Evolutionary conservation across 441 rosid genomes (phyloP).

Genomic region (Euphorbia schlechtendalii): DNA sequence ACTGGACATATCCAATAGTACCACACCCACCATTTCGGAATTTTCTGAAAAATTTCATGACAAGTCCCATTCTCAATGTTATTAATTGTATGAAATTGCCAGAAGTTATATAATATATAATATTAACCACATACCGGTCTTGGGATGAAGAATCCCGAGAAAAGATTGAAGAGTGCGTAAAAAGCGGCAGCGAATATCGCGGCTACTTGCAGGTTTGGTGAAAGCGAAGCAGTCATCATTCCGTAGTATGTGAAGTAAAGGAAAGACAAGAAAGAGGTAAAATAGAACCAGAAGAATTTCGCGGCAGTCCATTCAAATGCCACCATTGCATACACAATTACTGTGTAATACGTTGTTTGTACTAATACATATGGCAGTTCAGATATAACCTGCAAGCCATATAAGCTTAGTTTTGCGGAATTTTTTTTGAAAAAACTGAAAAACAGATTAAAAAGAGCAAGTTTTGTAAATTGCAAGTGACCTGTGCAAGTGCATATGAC

Average conservation of each 20-base stretch:
- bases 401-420: too few relatives aligned
- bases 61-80: not conserved
- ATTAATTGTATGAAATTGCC: not conserved
- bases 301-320: slow-evolving; percentile 69
- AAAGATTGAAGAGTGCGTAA: slow-evolving; percentile 78
- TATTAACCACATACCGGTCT: slow-evolving; percentile 51
- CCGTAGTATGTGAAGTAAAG: slow-evolving; percentile 97
- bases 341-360: slow-evolving; percentile 60
- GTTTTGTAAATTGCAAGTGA: too few relatives aligned
- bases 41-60: slow-evolving; percentile 40
- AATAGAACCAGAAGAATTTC: slow-evolving; percentile 91
- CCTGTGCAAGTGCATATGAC: slow-evolving; percentile 93
- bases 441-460: too few relatives aligned
- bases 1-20: slow-evolving; percentile 82
- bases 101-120: not conserved
- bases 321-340: slow-evolving; percentile 78
- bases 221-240: slow-evolving; percentile 87
- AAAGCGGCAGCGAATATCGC: slow-evolving; percentile 74
- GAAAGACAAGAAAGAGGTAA: slow-evolving; percentile 71
- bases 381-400: slow-evolving; percentile 50
- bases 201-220: slow-evolving; percentile 92
- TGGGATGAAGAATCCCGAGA: slow-evolving; percentile 88
- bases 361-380: slow-evolving; percentile 75
- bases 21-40: slow-evolving; percentile 95
- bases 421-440: too few relatives aligned